Percentiles rank a stretch among this genome's conserved stretches.
Conservation (phyloP, 352 stramenopile genomes). For the Pythium sp. region DNA sequence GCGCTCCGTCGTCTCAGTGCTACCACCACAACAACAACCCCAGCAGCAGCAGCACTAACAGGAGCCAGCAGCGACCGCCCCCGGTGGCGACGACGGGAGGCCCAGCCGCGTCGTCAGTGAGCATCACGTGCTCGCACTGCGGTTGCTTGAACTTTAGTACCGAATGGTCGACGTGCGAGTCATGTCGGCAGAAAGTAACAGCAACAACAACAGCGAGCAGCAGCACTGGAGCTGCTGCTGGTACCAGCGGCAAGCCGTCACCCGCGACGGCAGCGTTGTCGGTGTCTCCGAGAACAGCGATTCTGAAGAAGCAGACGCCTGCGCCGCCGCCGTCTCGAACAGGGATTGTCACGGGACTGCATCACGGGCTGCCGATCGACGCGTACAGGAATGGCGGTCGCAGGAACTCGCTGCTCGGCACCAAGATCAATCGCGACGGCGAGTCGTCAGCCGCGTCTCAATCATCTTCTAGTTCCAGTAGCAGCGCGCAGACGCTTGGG, state of each 20-base stretch:
- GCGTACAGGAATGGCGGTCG: slow-evolving; percentile 10
- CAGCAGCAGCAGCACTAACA: not conserved
- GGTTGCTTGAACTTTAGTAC: slow-evolving; percentile 22
- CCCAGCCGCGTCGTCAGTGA: not conserved
- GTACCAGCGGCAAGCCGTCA: not conserved
- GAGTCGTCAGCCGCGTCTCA: not conserved
- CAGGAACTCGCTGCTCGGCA: not conserved
- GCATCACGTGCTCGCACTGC: slow-evolving; percentile 20
- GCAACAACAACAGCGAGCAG: not conserved
- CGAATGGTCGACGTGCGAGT: slow-evolving; percentile 12
- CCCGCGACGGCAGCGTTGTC: not conserved
- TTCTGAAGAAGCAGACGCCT: not conserved
- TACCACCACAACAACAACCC: slow-evolving; percentile 1
- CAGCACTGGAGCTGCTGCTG: not conserved
- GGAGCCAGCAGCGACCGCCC: not conserved
- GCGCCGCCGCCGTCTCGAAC: not conserved
- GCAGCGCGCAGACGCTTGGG: not conserved
- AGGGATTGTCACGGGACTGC: not conserved
- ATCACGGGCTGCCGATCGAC: slow-evolving; percentile 1
- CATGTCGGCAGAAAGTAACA: slow-evolving; percentile 9
- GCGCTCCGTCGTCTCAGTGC: not conserved
- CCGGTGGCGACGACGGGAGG: not conserved
- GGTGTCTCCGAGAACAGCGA: not conserved
- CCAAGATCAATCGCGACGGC: slow-evolving; percentile 4
- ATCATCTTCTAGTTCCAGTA: not conserved